phyloP scores from a whole-genome alignment of 2,329 filamentous ascomycete species.

The Dryadomyces sulphureus region DNA sequence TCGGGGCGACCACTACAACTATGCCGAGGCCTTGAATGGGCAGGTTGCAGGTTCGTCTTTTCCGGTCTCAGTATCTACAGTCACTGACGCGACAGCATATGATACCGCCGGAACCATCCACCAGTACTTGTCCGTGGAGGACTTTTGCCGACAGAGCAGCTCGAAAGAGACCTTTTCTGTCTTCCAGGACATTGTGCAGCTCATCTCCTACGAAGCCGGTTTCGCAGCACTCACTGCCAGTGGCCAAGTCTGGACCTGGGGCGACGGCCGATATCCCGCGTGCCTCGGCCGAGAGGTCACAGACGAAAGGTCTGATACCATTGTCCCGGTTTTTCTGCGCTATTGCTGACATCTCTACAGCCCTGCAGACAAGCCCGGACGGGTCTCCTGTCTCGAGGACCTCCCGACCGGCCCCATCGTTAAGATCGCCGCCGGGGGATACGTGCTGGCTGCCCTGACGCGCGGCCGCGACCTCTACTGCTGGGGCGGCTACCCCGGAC shows the following conservation, averaged over 20 bases:
- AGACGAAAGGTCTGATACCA: constrained; percentile 17
- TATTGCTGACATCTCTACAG: constrained; percentile 13
- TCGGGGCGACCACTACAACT: not conserved
- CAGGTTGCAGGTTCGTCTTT: constrained; percentile 15
- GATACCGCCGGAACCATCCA: constrained; percentile 14
- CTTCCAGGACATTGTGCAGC: constrained; percentile 20
- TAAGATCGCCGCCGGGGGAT: constrained; percentile 41
- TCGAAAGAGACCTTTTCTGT: constrained; percentile 10
- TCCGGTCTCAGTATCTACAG: constrained; percentile 2
- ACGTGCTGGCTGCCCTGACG: constrained; percentile 42
- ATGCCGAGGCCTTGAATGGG: constrained; percentile 16
- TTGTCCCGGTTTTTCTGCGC: too few relatives aligned
- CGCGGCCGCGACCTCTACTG: constrained; percentile 42
- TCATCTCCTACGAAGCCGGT: constrained; percentile 32
- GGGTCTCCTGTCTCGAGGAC: constrained; percentile 33
- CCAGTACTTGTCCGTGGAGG: constrained; percentile 14
- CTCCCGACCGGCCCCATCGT: constrained; percentile 35
- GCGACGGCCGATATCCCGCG: constrained; percentile 41
- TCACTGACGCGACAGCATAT: constrained; percentile 12
- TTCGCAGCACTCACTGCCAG: constrained; percentile 29
- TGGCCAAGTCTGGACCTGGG: constrained; percentile 35
- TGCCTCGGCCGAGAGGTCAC: constrained; percentile 38
- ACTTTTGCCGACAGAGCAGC: not conserved
- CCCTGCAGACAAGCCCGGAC: constrained; percentile 28
- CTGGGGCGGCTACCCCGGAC: constrained; percentile 37